A percentile compares a stretch with the other conserved stretches of the same genome.
phyloP scores from a whole-genome alignment of 2,329 filamentous ascomycete genomes.

The Curvularia verruculosa region DNA sequence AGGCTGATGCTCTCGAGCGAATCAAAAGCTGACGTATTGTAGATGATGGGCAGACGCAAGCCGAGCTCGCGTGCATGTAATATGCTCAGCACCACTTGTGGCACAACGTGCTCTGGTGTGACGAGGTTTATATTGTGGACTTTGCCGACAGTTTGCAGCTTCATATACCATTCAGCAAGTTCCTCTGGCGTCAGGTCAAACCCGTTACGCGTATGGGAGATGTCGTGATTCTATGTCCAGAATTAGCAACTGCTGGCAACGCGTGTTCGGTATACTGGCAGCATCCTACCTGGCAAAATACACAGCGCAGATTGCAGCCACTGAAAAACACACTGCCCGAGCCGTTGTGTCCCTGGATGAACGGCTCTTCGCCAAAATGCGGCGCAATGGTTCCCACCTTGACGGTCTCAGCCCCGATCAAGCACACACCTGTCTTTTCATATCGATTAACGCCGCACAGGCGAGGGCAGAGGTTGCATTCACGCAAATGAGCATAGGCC shows the following conservation, averaged over 20 bases:
- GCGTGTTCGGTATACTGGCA: background rate
- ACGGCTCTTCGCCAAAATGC: constrained; percentile 80
- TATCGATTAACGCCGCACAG: constrained; percentile 81
- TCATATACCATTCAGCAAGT: constrained; percentile 81
- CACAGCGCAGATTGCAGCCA: constrained; percentile 75
- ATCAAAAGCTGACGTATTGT: constrained; percentile 86
- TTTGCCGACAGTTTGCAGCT: constrained; percentile 76
- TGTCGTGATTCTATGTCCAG: constrained; percentile 69
- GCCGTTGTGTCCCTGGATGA: constrained; percentile 80
- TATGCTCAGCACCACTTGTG: constrained; percentile 79
- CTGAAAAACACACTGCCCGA: constrained; percentile 83
- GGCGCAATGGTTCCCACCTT: constrained; percentile 86
- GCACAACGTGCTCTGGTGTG: constrained; percentile 85
- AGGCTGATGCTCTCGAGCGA: constrained; percentile 73
- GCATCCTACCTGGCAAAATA: constrained; percentile 46
- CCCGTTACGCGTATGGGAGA: constrained; percentile 80
- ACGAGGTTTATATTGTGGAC: constrained; percentile 92
- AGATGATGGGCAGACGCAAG: constrained; percentile 74
- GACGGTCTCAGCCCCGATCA: constrained; percentile 73
- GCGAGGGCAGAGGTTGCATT: constrained; percentile 82
- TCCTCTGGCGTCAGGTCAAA: constrained; percentile 80
- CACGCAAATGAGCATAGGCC: constrained; percentile 75
- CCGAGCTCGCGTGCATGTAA: constrained; percentile 74
- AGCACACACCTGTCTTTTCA: constrained; percentile 76
- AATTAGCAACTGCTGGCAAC: background rate